Percentiles rank a stretch among this genome's conserved stretches.
Conservation (phyloP, 2,329 filamentous ascomycete species). For the Macrophomina pseudophaseolina region DNA sequence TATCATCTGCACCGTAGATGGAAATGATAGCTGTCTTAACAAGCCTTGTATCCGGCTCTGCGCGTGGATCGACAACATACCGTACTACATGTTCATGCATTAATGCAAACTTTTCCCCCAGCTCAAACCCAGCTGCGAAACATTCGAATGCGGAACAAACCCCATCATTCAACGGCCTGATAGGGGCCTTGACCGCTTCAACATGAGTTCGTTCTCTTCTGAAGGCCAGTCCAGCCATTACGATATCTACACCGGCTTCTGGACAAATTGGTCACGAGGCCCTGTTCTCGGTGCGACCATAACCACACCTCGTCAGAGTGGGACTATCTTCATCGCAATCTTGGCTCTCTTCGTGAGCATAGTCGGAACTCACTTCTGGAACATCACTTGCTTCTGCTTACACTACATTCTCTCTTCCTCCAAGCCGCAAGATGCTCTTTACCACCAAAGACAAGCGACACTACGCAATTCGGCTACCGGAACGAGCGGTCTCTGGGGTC, state of each 20-base stretch:
- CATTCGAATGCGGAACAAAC: too few species aligned
- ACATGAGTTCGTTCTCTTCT: background rate
- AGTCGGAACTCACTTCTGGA: slow-evolving; percentile 33
- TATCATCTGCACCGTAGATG: background rate
- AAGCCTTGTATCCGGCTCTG: background rate
- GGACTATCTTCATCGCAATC: slow-evolving; percentile 42
- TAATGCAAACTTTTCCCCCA: background rate
- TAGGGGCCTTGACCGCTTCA: too few species aligned
- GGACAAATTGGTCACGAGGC: slow-evolving; percentile 43
- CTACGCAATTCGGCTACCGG: slow-evolving; percentile 26
- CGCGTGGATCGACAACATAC: too few species aligned
- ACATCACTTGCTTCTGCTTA: slow-evolving; percentile 30
- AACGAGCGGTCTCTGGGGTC: background rate
- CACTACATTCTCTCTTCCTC: slow-evolving; percentile 31
- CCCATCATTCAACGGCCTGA: too few species aligned
- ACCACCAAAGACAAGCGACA: slow-evolving; percentile 32
- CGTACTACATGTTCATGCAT: too few species aligned
- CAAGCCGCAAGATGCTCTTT: slow-evolving; percentile 31
- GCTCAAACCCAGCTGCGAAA: too few species aligned
- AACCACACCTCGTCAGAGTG: slow-evolving; percentile 37
- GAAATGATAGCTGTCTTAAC: background rate
- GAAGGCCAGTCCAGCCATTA: background rate
- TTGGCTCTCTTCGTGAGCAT: slow-evolving; percentile 40
- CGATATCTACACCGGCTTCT: slow-evolving; percentile 36
- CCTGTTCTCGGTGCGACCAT: slow-evolving; percentile 39